These are phyloP conservation scores for Phialophora tarda DNA, from an alignment of 2,329 filamentous ascomycete genomes.

Conservation along the genomic window DNA sequence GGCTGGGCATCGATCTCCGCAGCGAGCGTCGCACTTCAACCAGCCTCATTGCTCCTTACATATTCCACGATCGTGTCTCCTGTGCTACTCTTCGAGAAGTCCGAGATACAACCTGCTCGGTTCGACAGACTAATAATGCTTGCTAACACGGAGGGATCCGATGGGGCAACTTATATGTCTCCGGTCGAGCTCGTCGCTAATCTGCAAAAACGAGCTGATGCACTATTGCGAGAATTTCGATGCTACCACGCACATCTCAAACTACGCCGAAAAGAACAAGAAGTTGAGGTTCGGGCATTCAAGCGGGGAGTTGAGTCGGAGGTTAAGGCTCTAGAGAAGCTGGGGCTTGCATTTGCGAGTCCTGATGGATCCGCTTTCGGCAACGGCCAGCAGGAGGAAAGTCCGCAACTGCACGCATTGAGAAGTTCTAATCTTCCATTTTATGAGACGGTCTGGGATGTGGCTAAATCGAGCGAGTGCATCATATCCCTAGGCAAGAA, in stretches of 20 bases:
- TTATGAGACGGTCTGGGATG: constrained; percentile 67
- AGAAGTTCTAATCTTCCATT: constrained; percentile 71
- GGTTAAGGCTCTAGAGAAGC: constrained; percentile 54
- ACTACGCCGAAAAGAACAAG: constrained; percentile 52
- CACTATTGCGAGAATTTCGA: constrained; percentile 54
- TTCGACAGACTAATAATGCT: background rate
- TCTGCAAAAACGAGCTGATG: constrained; percentile 26
- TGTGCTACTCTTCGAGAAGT: too few species aligned
- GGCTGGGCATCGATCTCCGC: constrained; percentile 7
- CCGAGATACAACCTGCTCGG: background rate
- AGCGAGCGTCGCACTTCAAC: background rate
- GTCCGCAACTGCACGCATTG: constrained; percentile 58
- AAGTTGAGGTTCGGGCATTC: constrained; percentile 58
- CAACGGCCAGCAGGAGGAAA: constrained; percentile 31
- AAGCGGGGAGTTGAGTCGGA: constrained; percentile 56
- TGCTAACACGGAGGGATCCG: background rate
- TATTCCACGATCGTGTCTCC: background rate
- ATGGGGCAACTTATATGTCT: background rate
- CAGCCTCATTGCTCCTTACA: background rate
- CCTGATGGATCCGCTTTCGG: background rate
- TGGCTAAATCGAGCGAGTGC: constrained; percentile 63
- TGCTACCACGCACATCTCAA: constrained; percentile 52
- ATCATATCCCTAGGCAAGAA: constrained; percentile 64
- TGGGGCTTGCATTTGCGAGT: constrained; percentile 38
- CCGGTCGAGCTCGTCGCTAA: constrained; percentile 11